These are phyloP conservation scores for Isatis lusitanica DNA, from an alignment of 441 rosid species.

Conservation along the genomic window DNA sequence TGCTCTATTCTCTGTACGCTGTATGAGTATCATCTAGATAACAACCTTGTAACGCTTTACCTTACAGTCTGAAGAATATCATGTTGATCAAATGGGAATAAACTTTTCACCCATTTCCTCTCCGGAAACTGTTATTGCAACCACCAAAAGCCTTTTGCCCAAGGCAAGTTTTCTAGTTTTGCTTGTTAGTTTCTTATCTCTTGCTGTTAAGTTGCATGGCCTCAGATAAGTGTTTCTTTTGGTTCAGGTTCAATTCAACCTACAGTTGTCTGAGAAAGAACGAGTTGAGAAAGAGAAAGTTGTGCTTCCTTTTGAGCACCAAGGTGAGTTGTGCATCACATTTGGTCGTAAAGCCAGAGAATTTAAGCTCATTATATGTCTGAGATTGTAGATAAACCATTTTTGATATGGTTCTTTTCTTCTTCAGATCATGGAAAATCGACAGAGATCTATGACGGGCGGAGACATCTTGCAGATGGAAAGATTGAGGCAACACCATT, in stretches of 20 bases:
- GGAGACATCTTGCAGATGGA: constrained; percentile 53
- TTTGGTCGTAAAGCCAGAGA: neutral
- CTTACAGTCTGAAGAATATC: constrained; percentile 71
- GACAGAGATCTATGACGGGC: constrained; percentile 78
- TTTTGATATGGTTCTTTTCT: constrained; percentile 21
- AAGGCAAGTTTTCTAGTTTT: constrained; percentile 51
- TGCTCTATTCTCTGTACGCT: neutral
- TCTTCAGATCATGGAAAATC: constrained; percentile 70
- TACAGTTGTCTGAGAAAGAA: constrained; percentile 82
- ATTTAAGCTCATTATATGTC: neutral
- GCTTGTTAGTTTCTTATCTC: neutral
- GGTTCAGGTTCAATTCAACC: constrained; percentile 78
- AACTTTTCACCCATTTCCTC: constrained; percentile 59
- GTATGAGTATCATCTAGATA: constrained; percentile 1
- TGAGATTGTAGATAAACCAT: neutral
- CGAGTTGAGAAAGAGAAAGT: constrained; percentile 72
- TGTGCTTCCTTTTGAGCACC: constrained; percentile 96
- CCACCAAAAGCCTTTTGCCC: constrained; percentile 62
- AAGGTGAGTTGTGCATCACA: constrained; percentile 49
- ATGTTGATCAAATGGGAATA: constrained; percentile 55
- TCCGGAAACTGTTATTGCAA: constrained; percentile 38
- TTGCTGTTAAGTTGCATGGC: constrained; percentile 2
- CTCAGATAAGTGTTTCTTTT: constrained; percentile 27
- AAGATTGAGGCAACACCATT: constrained; percentile 37
- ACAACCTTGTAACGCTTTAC: neutral